Conservation (phyloP, 2,329 filamentous ascomycete genomes). For the Blastomyces emzantsi region DNA sequence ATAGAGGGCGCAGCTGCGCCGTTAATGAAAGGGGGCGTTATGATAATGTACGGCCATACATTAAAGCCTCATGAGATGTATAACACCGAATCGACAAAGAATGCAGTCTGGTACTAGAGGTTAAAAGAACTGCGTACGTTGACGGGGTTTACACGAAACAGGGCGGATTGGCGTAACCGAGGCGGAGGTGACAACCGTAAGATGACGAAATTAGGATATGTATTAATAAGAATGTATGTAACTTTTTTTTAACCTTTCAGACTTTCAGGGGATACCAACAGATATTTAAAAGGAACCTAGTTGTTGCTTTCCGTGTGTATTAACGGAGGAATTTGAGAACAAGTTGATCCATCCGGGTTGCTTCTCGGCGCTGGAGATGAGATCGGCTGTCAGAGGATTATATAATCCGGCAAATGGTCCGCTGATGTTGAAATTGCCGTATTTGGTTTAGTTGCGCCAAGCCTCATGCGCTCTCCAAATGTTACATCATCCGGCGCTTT, state of each 20-base stretch:
- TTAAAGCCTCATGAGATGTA: not conserved
- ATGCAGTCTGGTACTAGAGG: not conserved
- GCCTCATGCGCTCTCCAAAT: not conserved
- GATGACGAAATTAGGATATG: not conserved
- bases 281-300: not conserved
- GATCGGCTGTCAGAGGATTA: not conserved
- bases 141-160: not conserved
- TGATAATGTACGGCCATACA: not conserved
- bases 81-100: not conserved
- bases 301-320: not conserved
- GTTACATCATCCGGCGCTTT: slow-evolving; percentile 6
- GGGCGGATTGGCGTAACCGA: not conserved
- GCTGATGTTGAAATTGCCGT: slow-evolving; percentile 2
- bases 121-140: not conserved
- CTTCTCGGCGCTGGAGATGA: not conserved
- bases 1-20: not conserved
- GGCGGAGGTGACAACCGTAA: not conserved
- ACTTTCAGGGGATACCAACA: not conserved
- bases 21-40: not conserved
- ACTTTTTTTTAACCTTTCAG: not conserved
- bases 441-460: not conserved
- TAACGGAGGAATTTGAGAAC: slow-evolving; percentile 1
- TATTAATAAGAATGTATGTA: not conserved
- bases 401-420: not conserved
- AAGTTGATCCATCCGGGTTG: not conserved